Base-by-base conservation (phyloP, 108 stramenopile genomes). In the Craspedostauros australis region DNA sequence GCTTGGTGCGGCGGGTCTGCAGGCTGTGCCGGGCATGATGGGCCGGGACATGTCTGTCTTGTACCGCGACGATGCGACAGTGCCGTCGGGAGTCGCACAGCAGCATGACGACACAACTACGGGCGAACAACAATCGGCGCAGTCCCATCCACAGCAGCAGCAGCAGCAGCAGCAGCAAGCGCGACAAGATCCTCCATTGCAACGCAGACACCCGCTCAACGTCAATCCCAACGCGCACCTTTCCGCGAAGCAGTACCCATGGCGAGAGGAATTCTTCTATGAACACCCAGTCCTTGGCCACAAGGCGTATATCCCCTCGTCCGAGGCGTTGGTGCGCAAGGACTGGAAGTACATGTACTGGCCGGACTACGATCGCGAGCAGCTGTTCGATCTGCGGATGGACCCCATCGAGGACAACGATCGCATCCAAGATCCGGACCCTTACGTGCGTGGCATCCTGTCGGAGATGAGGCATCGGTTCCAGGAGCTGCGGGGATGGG, bases 191-290 rank as follows among this genome's bases (percentile, higher is more conserved):
- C 12, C 12, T 19, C n/a, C n/a, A n/a, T n/a, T n/a, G n/a, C n/a
- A n/a, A n/a, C n/a, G n/a, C n/a, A n/a, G n/a, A n/a, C n/a, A n/a
- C n/a, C n/a, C n/a, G n/a, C 8, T 8, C 16, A 15, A 27, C n/a
- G n/a, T n/a, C n/a, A n/a, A n/a, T n/a, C n/a, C n/a, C n/a, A n/a
- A n/a, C n/a, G n/a, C n/a, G n/a, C n/a, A 75, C 75, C 51, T 79
- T 72, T 46, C 75, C 72, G 37, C 73, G 72, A 33, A n/a, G n/a
- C n/a, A n/a, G n/a, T n/a, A n/a, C n/a, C n/a, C n/a, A 15, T 88
- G 87, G 87, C 66, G 87, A 16, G 63, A 76, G 21, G 87, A 88
- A 43, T 88, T 81, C 58, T 88, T 80, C 39, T 88, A 88, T 36
- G 87, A 88, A 47, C 67, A 36, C 34, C 34, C 71, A 0, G 41